These are phyloP conservation scores for Shiraia sp. DNA, from an alignment of 2,329 filamentous ascomycete species.

Conservation along the genomic window DNA sequence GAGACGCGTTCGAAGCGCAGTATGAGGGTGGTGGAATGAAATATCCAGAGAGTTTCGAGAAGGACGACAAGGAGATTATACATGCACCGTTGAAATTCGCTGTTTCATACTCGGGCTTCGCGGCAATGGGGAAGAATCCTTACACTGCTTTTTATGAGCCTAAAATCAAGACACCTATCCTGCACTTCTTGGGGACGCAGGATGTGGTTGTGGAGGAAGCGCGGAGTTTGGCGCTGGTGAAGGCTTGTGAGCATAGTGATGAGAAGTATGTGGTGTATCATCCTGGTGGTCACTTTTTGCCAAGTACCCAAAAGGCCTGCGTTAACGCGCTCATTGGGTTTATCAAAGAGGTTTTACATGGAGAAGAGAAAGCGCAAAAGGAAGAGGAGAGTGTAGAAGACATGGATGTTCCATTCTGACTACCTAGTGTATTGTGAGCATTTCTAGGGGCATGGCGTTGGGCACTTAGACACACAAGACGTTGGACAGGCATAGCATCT, in stretches of 20 bases:
- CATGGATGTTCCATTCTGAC: conserved; percentile 69
- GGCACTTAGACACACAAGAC: conserved; percentile 6
- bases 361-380: conserved; percentile 35
- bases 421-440: background rate
- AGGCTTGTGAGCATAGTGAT: conserved; percentile 61
- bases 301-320: conserved; percentile 76
- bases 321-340: conserved; percentile 75
- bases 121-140: conserved; percentile 59
- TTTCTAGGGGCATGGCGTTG: conserved; percentile 21
- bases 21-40: conserved; percentile 50
- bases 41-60: conserved; percentile 55
- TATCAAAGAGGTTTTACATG: conserved; percentile 59
- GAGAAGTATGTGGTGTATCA: conserved; percentile 65
- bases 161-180: conserved; percentile 71
- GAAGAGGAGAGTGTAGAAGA: conserved; percentile 65
- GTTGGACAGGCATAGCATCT: conserved; percentile 12
- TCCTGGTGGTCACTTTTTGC: conserved; percentile 89
- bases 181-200: conserved; percentile 81
- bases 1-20: conserved; percentile 53
- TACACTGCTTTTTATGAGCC: conserved; percentile 76
- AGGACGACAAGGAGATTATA: conserved; percentile 33
- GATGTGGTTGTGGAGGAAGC: conserved; percentile 87
- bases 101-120: conserved; percentile 78
- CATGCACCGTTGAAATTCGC: conserved; percentile 70
- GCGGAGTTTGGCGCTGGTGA: conserved; percentile 68